Evolutionary conservation across 2,329 filamentous ascomycete genomes (phyloP).

Genomic region (Rhynchosporium secalis): DNA sequence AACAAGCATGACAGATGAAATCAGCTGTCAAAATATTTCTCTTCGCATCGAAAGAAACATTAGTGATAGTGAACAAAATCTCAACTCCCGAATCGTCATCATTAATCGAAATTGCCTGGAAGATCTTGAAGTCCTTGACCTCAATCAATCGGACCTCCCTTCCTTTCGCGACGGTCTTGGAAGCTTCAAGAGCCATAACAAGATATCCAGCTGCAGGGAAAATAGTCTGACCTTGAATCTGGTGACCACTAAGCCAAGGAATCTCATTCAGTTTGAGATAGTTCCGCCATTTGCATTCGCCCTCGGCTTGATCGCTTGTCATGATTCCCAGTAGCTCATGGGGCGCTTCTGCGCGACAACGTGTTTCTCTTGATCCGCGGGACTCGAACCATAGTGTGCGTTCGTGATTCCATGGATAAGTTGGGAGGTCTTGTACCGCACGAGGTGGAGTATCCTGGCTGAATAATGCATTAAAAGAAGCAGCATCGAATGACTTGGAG

Average conservation of each 20-base stretch:
- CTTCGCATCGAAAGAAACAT: neutral
- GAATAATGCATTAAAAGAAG: slow-evolving; percentile 5
- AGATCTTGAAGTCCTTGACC: slow-evolving; percentile 25
- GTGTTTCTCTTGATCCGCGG: slow-evolving; percentile 3
- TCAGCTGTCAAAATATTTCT: neutral
- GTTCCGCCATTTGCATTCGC: slow-evolving; percentile 22
- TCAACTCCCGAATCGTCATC: slow-evolving; percentile 17
- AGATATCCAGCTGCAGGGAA: slow-evolving; percentile 51
- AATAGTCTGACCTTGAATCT: slow-evolving; percentile 40
- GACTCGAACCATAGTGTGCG: slow-evolving; percentile 24
- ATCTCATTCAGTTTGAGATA: slow-evolving; percentile 35
- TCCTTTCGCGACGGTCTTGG: slow-evolving; percentile 19
- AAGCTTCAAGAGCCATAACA: slow-evolving; percentile 49
- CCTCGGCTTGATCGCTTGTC: slow-evolving; percentile 5
- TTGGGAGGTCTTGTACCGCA: slow-evolving; percentile 17
- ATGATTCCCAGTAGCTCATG: slow-evolving; percentile 26
- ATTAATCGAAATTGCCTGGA: slow-evolving; percentile 19
- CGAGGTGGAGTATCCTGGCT: neutral
- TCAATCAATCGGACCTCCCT: slow-evolving; percentile 40
- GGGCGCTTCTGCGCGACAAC: neutral
- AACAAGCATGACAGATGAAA: slow-evolving; percentile 16
- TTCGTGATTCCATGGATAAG: slow-evolving; percentile 28
- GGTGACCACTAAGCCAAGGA: slow-evolving; percentile 49
- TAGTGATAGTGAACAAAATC: slow-evolving; percentile 7
- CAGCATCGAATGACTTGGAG: slow-evolving; percentile 22